phyloP scores from a whole-genome alignment of 192 early-diverging fungal species.

The Gonapodya prolifera region DNA sequence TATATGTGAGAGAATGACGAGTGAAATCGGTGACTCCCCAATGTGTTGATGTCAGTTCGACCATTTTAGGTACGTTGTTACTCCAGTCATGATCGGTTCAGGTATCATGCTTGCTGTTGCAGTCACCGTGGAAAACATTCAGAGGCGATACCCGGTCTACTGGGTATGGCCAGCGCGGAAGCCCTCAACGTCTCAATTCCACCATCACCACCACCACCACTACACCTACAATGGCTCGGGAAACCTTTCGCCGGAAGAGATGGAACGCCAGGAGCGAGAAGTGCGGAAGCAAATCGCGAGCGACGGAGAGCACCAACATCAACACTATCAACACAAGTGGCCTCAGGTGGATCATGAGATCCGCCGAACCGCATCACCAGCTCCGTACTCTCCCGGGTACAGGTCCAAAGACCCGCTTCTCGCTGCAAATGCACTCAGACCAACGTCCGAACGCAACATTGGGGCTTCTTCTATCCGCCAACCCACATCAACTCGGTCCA shows the following conservation, averaged over 20 bases:
- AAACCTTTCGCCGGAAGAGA: background rate
- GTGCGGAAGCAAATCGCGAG: too few relatives aligned
- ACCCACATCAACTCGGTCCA: background rate
- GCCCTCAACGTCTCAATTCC: background rate
- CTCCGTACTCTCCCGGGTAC: too few relatives aligned
- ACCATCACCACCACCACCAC: background rate
- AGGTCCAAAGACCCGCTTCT: too few relatives aligned
- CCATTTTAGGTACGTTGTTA: conserved; percentile 17
- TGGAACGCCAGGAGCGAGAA: background rate
- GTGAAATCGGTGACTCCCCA: background rate
- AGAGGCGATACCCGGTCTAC: conserved; percentile 31
- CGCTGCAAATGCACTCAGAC: too few relatives aligned
- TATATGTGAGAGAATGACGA: conserved; percentile 14
- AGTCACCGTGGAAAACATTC: conserved; percentile 34
- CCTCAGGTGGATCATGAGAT: background rate
- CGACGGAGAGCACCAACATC: too few relatives aligned
- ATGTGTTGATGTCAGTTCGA: background rate
- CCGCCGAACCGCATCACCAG: background rate
- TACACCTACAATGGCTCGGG: background rate
- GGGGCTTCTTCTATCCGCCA: background rate
- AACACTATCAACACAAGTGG: background rate
- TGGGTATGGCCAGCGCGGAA: conserved; percentile 16
- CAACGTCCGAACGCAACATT: background rate
- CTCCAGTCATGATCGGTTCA: conserved; percentile 23
- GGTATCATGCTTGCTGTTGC: conserved; percentile 28